phyloP scores from a whole-genome alignment of 176 grass and related monocot species.

The Cymbopogon citratus region DNA sequence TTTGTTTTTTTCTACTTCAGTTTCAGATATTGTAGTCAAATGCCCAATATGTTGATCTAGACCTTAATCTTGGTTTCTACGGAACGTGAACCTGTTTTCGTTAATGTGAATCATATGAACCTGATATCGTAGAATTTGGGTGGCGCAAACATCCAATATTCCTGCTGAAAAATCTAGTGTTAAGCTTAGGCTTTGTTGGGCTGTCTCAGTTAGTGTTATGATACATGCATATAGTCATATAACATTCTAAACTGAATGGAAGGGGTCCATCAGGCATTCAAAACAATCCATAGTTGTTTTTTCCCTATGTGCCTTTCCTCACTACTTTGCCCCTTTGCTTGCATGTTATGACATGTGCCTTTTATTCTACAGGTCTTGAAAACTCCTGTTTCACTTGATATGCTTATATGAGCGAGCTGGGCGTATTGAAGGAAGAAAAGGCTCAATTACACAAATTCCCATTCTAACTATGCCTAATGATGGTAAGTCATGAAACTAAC shows the following conservation, averaged over 20 bases:
- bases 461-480: conserved; percentile 98
- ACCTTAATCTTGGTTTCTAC: neutral
- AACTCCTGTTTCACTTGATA: conserved; percentile 97
- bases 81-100: neutral
- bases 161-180: neutral
- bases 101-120: neutral
- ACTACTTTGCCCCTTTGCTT: neutral
- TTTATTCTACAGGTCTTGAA: conserved; percentile 71
- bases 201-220: neutral
- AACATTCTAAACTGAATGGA: neutral
- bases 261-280: neutral
- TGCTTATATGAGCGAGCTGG: conserved; percentile 98
- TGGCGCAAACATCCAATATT: neutral
- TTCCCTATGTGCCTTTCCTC: neutral
- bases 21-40: neutral
- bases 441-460: conserved; percentile 91
- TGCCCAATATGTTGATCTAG: neutral
- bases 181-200: neutral
- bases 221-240: neutral
- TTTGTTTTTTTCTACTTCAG: neutral
- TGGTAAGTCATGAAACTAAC: conserved; percentile 35
- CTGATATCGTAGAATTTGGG: neutral
- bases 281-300: neutral
- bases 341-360: conserved; percentile 40
- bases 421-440: conserved; percentile 88